These are phyloP conservation scores for Orobanche coerulescens DNA, from an alignment of 257 asterid genomes.

Conservation along the genomic window DNA sequence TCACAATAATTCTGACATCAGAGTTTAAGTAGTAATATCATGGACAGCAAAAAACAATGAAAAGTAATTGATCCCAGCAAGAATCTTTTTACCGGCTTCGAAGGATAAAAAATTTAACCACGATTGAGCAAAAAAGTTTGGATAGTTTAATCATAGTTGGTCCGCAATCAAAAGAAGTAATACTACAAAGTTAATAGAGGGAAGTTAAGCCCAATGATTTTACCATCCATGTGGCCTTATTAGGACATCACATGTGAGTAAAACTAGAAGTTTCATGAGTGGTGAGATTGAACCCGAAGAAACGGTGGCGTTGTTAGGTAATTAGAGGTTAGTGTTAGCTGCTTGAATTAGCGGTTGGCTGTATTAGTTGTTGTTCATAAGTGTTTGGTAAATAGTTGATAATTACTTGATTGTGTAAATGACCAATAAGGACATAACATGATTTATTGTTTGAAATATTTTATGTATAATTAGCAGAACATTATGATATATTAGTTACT, in stretches of 20 bases:
- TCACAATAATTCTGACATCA: not conserved
- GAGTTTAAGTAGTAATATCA: not conserved
- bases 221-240: not conserved
- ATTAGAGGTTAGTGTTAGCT: no score
- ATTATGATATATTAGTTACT: no score
- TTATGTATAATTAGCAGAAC: no score
- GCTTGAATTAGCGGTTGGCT: no score
- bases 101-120: not conserved
- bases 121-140: constrained; percentile 5
- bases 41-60: not conserved
- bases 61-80: not conserved
- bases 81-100: constrained; percentile 5
- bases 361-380: no score
- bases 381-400: no score
- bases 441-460: no score
- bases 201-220: not conserved
- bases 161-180: not conserved
- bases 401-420: no score
- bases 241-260: constrained; percentile 8
- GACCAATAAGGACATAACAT: no score
- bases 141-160: not conserved
- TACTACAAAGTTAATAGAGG: not conserved
- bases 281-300: constrained; percentile 2
- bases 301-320: no score
- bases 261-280: not conserved